Base-by-base conservation (phyloP, 108 stramenopile species). In the Cyclotella baltica region DNA sequence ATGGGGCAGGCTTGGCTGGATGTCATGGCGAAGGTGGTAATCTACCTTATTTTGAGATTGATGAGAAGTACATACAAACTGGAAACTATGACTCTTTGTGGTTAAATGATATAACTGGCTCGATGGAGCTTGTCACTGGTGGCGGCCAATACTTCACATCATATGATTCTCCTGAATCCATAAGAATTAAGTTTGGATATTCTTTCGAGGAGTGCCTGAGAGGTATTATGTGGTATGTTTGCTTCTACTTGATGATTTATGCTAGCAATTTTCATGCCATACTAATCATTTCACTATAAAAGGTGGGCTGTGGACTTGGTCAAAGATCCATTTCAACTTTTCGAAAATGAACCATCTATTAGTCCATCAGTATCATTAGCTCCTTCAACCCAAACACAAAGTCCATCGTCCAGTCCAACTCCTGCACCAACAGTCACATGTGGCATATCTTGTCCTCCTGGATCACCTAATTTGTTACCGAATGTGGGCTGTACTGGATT, bases 171-270 rank as follows among this genome's bases (percentile, higher is more conserved):
- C 63, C 50, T n/a, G 58, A 52, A 22, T 71, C 80, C 6, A 64
- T 69, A 18, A 53, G 47, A 5, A 56, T 70, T 0, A 81, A 76
- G 43, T 62, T 64, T 36, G 11, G 58, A n/a, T 81, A 81, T 63
- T 43, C 75, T 15, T 62, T 52, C 46, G 31, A 76, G 33, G 16
- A 64, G 2, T 81, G 80, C 43, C 25, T 76, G 28, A 64, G 80
- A 38, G 80, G 80, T 29, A 69, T 81, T 0, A 76, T 76, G 75
- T 81, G 80, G 80, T n/a, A n/a, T n/a, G n/a, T n/a, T n/a, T n/a
- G n/a, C n/a, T n/a, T n/a, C n/a, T n/a, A n/a, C n/a, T n/a, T n/a
- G n/a, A n/a, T n/a, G n/a, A n/a, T n/a, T n/a, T n/a, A n/a, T n/a
- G n/a, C n/a, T n/a, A n/a, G n/a, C n/a, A n/a, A n/a, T n/a, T n/a